phyloP scores from a whole-genome alignment of 345 rosid species.

The Trapa bicornis region DNA sequence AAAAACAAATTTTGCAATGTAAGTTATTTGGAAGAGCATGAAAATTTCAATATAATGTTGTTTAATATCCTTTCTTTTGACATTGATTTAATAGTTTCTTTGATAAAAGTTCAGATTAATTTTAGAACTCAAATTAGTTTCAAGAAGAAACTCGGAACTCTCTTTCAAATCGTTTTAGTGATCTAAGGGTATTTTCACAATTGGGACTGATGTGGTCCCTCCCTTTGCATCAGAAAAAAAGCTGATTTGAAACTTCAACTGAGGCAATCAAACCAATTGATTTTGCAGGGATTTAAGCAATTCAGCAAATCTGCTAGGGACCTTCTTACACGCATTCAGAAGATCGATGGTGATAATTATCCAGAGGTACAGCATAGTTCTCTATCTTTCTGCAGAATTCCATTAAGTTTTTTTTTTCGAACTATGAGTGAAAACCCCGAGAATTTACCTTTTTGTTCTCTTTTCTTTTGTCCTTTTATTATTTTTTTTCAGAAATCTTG shows the following conservation, averaged over 20 bases:
- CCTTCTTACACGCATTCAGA: constrained; percentile 66
- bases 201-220: too few species aligned
- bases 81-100: too few species aligned
- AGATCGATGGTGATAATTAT: constrained; percentile 83
- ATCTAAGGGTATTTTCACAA: too few species aligned
- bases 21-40: too few species aligned
- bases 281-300: constrained; percentile 67
- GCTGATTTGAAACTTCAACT: background rate
- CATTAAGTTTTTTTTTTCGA: background rate
- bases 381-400: background rate
- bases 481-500: background rate
- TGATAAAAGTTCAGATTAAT: too few species aligned
- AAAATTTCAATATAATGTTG: too few species aligned
- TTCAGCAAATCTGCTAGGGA: constrained; percentile 92
- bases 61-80: too few species aligned
- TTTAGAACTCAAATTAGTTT: too few species aligned
- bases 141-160: too few species aligned
- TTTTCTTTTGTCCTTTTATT: background rate
- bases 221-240: background rate
- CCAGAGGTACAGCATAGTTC: constrained; percentile 51
- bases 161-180: too few species aligned
- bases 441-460: background rate
- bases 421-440: background rate
- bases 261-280: background rate
- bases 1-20: too few species aligned